Evolutionary conservation across 2,329 filamentous ascomycete genomes (phyloP).

Genomic region (Delphinella strobiligena): DNA sequence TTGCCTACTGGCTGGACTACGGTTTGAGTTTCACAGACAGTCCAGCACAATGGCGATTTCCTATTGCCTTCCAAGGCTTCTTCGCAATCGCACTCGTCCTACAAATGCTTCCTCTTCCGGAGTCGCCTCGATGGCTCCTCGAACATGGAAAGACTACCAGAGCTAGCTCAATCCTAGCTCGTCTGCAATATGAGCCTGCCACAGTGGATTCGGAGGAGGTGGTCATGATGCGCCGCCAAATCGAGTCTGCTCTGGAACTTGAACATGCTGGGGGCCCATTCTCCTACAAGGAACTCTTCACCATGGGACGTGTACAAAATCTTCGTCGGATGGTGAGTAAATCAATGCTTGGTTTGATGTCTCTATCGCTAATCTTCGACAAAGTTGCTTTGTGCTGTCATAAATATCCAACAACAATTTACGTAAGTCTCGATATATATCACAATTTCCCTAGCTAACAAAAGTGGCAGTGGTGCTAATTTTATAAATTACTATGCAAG

Average conservation of each 20-base stretch:
- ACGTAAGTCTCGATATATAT: too few species aligned
- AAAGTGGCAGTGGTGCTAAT: too few species aligned
- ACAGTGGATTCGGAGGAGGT: too few species aligned
- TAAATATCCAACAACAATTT: slow-evolving; percentile 26
- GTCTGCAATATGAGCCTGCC: too few species aligned
- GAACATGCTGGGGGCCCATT: slow-evolving; percentile 23
- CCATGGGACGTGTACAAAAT: slow-evolving; percentile 19
- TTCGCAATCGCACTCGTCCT: slow-evolving; percentile 37
- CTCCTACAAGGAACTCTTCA: slow-evolving; percentile 24
- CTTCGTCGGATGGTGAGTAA: slow-evolving; percentile 23
- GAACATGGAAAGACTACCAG: slow-evolving; percentile 33
- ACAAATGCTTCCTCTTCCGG: slow-evolving; percentile 34
- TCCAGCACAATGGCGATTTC: slow-evolving; percentile 37
- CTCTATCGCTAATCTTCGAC: too few species aligned
- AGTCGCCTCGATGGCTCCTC: slow-evolving; percentile 32
- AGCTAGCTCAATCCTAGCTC: slow-evolving; percentile 38
- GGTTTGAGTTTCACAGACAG: slow-evolving; percentile 42
- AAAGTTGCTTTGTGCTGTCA: slow-evolving; percentile 22
- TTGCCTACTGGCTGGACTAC: slow-evolving; percentile 26
- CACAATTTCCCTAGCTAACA: too few species aligned
- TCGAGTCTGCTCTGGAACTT: slow-evolving; percentile 23
- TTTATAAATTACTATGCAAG: slow-evolving; percentile 33
- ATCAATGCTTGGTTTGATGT: too few species aligned
- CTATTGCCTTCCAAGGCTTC: slow-evolving; percentile 40
- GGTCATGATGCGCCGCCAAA: slow-evolving; percentile 13